Conservation (phyloP, 768 basidiomycete species). For the Aureoboletus auriporus region DNA sequence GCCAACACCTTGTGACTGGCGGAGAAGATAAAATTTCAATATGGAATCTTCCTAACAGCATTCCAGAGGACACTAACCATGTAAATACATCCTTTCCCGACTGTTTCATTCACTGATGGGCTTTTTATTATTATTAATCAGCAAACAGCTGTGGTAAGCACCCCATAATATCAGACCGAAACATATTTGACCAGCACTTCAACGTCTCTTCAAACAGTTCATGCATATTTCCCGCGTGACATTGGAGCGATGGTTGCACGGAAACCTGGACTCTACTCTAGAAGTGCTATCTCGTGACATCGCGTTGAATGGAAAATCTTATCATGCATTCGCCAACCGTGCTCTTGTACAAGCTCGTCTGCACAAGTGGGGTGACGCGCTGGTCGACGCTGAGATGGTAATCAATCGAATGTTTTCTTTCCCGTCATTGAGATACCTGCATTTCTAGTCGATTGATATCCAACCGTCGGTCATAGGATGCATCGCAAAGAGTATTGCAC, state of each 20-base stretch:
- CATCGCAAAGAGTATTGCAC: slow-evolving; percentile 13
- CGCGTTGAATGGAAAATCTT: slow-evolving; percentile 1
- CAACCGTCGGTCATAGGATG: slow-evolving; percentile 13
- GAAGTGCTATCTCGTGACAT: slow-evolving; percentile 11
- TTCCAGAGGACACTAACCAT: not conserved
- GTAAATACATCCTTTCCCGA: not conserved
- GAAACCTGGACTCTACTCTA: not conserved
- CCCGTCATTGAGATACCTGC: not conserved
- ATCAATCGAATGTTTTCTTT: not conserved
- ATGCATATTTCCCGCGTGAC: slow-evolving; percentile 1
- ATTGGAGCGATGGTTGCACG: slow-evolving; percentile 5
- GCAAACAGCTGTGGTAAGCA: slow-evolving; percentile 2
- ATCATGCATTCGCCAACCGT: slow-evolving; percentile 6
- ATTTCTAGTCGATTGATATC: slow-evolving; percentile 6
- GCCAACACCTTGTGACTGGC: slow-evolving; percentile 4
- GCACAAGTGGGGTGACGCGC: not conserved
- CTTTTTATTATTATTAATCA: not conserved
- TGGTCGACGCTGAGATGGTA: slow-evolving; percentile 14
- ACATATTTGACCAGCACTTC: not conserved
- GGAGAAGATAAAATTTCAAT: slow-evolving; percentile 13
- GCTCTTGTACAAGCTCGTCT: slow-evolving; percentile 10
- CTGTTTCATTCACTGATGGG: not conserved
- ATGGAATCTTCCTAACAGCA: slow-evolving; percentile 2
- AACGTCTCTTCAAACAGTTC: slow-evolving; percentile 3
- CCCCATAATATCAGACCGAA: not conserved